Base-by-base conservation (phyloP, 169 alveolate species). In the Cryptosporidium felis region DNA sequence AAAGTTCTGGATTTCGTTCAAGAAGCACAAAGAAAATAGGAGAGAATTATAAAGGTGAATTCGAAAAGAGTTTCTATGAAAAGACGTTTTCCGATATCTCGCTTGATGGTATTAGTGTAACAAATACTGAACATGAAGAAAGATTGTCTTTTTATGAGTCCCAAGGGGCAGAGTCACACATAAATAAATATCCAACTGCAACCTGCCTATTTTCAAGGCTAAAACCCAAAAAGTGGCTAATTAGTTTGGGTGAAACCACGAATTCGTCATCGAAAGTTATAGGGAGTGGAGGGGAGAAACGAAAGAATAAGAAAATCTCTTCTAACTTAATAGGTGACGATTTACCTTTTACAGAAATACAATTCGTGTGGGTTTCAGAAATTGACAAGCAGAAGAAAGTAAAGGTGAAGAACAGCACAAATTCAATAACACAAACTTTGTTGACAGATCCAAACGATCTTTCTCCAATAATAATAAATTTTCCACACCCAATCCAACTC, bases 401-500 rank as follows among this genome's bases (percentile, higher is more conserved):
- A 1, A 65, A 65, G 16, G 9, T 23, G 2, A 65, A 63, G 30
- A 42, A 21, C 18, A 65, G 36, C 26, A 47, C 14, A 14, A 65
- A 44, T 49, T n/a, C 61, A 23, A 34, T 21, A 2, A 28, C 41
- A 62, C 45, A 47, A 30, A 18, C 16, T 5, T 40, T 74, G 10
- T 74, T 74, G 26, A 26, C 49, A 5, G 85, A 74, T 12, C 65
- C 85, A 36, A 74, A 74, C 18, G 85, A 74, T 18, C 23, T 30
- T 36, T 53, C 74, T 9, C 85, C 85, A 3, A 74, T 74, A 34
- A 12, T 23, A 49, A 53, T 74, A 8, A 74, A 74, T 18, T 74
- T 74, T 38, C 85, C 85, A 38, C 85, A 74, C 58, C 85, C 85
- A 14, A 74, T 74, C 41, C 85, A 74, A 38, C 67, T 74, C 28